phyloP scores from a whole-genome alignment of 768 basidiomycete species.

The Lactarius quietus region DNA sequence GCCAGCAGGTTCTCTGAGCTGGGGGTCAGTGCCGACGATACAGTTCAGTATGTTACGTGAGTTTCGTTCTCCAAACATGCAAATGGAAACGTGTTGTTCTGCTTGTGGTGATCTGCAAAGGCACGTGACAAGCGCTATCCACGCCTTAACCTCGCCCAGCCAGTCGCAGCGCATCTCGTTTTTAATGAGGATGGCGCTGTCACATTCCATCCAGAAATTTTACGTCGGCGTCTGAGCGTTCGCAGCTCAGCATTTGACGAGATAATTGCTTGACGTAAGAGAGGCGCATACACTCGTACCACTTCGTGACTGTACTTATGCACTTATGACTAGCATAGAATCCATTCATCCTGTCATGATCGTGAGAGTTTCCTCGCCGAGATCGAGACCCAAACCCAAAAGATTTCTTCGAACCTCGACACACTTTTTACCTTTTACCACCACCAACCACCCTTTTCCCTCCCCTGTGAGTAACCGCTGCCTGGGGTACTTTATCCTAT shows the following conservation, averaged over 20 bases:
- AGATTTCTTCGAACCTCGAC: not conserved
- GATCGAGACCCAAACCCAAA: conserved; percentile 10
- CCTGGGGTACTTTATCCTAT: not conserved
- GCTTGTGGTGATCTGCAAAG: not conserved
- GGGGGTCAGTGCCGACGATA: no score
- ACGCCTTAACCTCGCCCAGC: not conserved
- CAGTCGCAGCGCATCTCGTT: not conserved
- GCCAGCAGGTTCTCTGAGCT: no score
- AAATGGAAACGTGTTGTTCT: no score
- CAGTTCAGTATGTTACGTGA: no score
- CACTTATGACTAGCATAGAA: not conserved
- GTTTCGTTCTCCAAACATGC: no score
- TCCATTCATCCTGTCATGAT: conserved; percentile 21
- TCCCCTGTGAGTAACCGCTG: not conserved
- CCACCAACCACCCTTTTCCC: not conserved
- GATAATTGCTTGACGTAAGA: not conserved
- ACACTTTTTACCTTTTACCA: conserved; percentile 1
- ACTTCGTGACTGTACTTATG: not conserved
- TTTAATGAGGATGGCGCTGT: not conserved
- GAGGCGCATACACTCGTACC: not conserved
- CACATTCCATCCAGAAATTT: not conserved
- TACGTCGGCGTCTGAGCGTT: not conserved
- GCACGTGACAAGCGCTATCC: not conserved
- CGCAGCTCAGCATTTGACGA: not conserved
- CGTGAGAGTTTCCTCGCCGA: conserved; percentile 15